A percentile compares a stretch with the other conserved stretches of the same genome.
These are phyloP conservation scores for Caloboletus firmus DNA, from an alignment of 1,284 basidiomycete species.

Conservation along the genomic window DNA sequence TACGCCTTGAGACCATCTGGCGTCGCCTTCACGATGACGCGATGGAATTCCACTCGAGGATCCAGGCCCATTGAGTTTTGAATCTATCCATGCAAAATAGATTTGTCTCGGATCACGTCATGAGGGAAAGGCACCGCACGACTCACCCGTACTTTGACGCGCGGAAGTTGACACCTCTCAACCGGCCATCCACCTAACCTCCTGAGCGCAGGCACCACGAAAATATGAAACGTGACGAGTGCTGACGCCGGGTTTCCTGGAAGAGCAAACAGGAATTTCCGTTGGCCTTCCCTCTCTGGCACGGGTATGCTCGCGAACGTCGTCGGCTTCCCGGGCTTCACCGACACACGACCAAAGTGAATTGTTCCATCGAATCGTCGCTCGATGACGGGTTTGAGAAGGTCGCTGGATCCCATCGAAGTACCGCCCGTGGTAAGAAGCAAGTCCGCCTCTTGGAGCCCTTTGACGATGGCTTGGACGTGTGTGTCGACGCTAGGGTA, in stretches of 20 bases:
- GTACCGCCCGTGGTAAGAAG: constrained; percentile 86
- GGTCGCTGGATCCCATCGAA: constrained; percentile 85
- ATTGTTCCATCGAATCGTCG: constrained; percentile 70
- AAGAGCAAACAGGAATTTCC: constrained; percentile 75
- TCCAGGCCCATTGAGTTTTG: constrained; percentile 66
- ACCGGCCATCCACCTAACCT: constrained; percentile 68
- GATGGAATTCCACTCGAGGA: constrained; percentile 78
- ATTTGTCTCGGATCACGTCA: not conserved
- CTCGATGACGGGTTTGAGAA: constrained; percentile 87
- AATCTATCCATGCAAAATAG: constrained; percentile 41
- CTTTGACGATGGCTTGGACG: constrained; percentile 54
- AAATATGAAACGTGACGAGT: constrained; percentile 84
- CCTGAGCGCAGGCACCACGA: constrained; percentile 79
- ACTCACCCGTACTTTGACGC: constrained; percentile 62
- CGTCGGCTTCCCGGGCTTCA: constrained; percentile 81
- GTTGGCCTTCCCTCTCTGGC: constrained; percentile 24
- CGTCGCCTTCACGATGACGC: constrained; percentile 59
- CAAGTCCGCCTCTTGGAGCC: constrained; percentile 66
- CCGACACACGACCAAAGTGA: constrained; percentile 75
- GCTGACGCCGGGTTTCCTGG: constrained; percentile 90
- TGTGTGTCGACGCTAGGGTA: constrained; percentile 58
- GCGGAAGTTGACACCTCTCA: constrained; percentile 58
- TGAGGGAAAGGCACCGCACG: not conserved
- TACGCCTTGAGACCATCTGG: constrained; percentile 57
- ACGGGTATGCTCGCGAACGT: constrained; percentile 78